Evolutionary conservation across 2,329 filamentous ascomycete genomes (phyloP), one percentile per base, ranked within the genome.

Genomic region (Helminthosporium solani): DNA sequence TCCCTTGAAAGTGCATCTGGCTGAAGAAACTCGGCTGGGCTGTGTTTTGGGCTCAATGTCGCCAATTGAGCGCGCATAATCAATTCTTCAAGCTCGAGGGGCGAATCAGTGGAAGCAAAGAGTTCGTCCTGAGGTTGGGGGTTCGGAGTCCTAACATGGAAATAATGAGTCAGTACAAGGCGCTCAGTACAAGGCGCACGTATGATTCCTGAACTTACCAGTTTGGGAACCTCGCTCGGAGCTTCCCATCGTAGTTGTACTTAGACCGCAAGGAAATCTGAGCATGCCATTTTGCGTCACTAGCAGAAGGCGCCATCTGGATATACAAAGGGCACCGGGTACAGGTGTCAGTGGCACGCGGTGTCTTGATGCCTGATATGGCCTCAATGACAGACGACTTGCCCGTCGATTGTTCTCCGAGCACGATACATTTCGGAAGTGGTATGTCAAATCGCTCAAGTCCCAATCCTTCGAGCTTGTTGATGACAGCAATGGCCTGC

Each of bases 291-390:
- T 12, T 25, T 0, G 46, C 23, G 1, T 70, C 56, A 0, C 54
- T 58, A 50, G 0, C 78, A 72, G 0, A 75, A 71, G 1, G 81
- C 76, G 79, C 85, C 0, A 90, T 77, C 0, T 87, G 85, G 40
- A 95, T 94, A 44, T 90, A 87, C 0, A 95, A 78, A 0, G 90
- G 89, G 47, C 88, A 95, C 0, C 86, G 74, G 0, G 90, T 96
- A 60, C 90, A 95, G 0, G 86, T 87, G 0, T 85, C 86, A 3
- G 81, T 79, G 33, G 79, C 82, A 1, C 86, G 78, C 0, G 89
- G 89, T 0, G 92, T 80, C 16, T 84, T 83, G 19, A 94, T 84
- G 3, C 85, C 86, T 0, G 70, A 72, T 4, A 76, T 68, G 0
- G 70, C 72, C 43, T 77, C 75, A 11, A 76, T 74, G 0, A 75